phyloP scores from a whole-genome alignment of 2,329 filamentous ascomycete genomes.

The Xylariomycetidae sp. region DNA sequence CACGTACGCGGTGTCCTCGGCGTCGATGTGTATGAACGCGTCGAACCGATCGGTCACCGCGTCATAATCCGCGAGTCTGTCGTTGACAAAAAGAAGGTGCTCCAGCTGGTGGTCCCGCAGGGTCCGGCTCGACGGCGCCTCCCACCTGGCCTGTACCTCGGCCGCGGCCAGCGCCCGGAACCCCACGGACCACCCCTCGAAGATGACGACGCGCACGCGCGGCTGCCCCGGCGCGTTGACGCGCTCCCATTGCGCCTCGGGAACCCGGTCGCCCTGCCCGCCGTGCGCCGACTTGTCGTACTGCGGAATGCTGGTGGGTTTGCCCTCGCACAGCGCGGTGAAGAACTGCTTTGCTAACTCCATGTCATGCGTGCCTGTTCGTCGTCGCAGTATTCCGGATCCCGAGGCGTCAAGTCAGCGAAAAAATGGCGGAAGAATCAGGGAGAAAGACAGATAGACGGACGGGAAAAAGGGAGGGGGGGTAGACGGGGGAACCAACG shows the following conservation, averaged over 20 bases:
- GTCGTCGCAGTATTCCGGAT: too few species aligned
- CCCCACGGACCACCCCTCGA: slow-evolving; percentile 90
- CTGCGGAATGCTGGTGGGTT: slow-evolving; percentile 56
- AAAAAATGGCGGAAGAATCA: neutral
- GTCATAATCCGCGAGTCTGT: slow-evolving; percentile 42
- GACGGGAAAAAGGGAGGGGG: slow-evolving; percentile 3
- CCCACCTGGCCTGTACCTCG: slow-evolving; percentile 48
- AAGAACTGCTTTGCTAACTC: slow-evolving; percentile 61
- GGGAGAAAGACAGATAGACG: slow-evolving; percentile 3
- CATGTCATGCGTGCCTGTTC: slow-evolving; percentile 68
- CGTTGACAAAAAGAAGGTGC: slow-evolving; percentile 48
- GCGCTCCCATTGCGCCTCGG: slow-evolving; percentile 55
- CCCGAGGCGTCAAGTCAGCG: too few species aligned
- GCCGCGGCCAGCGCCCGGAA: slow-evolving; percentile 60
- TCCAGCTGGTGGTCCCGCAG: slow-evolving; percentile 43
- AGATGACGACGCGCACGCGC: slow-evolving; percentile 62
- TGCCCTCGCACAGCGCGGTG: slow-evolving; percentile 45
- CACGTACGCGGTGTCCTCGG: slow-evolving; percentile 68
- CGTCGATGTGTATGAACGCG: slow-evolving; percentile 59
- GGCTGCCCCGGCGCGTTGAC: slow-evolving; percentile 48
- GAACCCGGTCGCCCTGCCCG: slow-evolving; percentile 72
- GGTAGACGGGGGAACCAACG: slow-evolving; percentile 15
- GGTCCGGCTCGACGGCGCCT: slow-evolving; percentile 41
- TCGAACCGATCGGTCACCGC: slow-evolving; percentile 45
- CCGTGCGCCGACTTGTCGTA: slow-evolving; percentile 80